Evolutionary conservation across 1,284 basidiomycete species (phyloP).

Genomic region (Ceratobasidium sp.): DNA sequence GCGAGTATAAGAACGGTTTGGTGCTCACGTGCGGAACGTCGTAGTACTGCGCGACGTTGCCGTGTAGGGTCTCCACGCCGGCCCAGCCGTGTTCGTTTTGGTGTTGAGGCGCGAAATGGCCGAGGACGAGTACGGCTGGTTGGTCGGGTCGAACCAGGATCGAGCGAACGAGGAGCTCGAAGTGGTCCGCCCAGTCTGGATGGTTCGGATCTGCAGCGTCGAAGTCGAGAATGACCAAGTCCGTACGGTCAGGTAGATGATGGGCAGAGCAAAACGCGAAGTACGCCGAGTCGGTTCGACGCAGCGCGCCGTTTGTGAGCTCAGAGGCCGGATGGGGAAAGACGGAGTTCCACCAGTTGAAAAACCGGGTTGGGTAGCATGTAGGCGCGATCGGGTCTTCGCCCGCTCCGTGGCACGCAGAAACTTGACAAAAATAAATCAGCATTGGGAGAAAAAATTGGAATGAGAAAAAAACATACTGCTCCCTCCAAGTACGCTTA

Average conservation of each 20-base stretch:
- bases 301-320: constrained; percentile 94
- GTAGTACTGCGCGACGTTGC: constrained; percentile 92
- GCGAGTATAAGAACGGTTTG: constrained; percentile 85
- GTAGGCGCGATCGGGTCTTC: constrained; percentile 87
- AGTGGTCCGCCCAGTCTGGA: constrained; percentile 80
- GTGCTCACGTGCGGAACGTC: constrained; percentile 92
- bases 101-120: constrained; percentile 90
- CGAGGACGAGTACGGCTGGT: constrained; percentile 90
- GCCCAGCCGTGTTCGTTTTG: constrained; percentile 84
- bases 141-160: constrained; percentile 88
- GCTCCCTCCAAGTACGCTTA: constrained; percentile 91
- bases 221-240: constrained; percentile 93
- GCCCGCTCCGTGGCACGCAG: constrained; percentile 93
- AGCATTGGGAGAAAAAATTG: neutral
- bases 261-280: constrained; percentile 93
- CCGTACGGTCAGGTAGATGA: constrained; percentile 91
- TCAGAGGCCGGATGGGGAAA: constrained; percentile 96
- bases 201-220: constrained; percentile 88
- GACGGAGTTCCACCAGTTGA: constrained; percentile 94
- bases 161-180: constrained; percentile 91
- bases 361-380: constrained; percentile 92
- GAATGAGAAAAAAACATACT: constrained; percentile 65
- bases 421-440: constrained; percentile 67
- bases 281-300: constrained; percentile 89
- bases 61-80: constrained; percentile 90